A percentile compares a stretch with the other conserved stretches of the same genome.
phyloP scores from a whole-genome alignment of 345 rosid genomes.

The Populus euphratica region DNA sequence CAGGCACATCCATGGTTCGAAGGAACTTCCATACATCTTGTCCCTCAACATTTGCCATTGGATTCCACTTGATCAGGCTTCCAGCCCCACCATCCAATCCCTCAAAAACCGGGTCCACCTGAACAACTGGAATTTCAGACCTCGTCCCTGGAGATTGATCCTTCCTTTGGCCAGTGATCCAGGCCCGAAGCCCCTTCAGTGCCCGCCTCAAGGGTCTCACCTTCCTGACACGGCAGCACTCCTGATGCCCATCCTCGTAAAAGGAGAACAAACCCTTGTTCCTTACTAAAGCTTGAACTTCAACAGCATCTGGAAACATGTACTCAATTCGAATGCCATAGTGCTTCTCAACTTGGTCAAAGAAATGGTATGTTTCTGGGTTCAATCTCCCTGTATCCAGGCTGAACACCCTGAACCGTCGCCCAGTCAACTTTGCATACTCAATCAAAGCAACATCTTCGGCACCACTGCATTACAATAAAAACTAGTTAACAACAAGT shows the following conservation, averaged over 20 bases:
- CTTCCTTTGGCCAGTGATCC: constrained; percentile 97
- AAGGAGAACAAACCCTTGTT: constrained; percentile 89
- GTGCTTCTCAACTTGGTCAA: constrained; percentile 69
- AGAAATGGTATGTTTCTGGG: constrained; percentile 73
- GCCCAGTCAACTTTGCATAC: constrained; percentile 78
- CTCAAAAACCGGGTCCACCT: constrained; percentile 87
- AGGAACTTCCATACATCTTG: constrained; percentile 75
- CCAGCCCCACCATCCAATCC: constrained; percentile 83
- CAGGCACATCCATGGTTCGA: constrained; percentile 79
- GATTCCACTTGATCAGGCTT: constrained; percentile 97
- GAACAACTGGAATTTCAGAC: constrained; percentile 82
- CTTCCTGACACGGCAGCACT: constrained; percentile 95
- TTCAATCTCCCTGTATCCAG: constrained; percentile 90
- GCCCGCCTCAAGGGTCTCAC: constrained; percentile 92
- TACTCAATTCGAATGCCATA: constrained; percentile 79
- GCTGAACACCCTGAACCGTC: constrained; percentile 84
- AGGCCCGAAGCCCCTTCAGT: constrained; percentile 81
- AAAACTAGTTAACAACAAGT: not conserved
- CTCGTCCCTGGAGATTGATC: constrained; percentile 92
- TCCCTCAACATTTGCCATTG: constrained; percentile 78
- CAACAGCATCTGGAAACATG: constrained; percentile 94
- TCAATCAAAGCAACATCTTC: constrained; percentile 96
- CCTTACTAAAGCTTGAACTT: constrained; percentile 87
- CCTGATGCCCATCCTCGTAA: constrained; percentile 95
- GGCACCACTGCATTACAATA: constrained; percentile 66